Evolutionary conservation across 2,329 filamentous ascomycete genomes (phyloP).

Genomic region (Verticillium isaacii): DNA sequence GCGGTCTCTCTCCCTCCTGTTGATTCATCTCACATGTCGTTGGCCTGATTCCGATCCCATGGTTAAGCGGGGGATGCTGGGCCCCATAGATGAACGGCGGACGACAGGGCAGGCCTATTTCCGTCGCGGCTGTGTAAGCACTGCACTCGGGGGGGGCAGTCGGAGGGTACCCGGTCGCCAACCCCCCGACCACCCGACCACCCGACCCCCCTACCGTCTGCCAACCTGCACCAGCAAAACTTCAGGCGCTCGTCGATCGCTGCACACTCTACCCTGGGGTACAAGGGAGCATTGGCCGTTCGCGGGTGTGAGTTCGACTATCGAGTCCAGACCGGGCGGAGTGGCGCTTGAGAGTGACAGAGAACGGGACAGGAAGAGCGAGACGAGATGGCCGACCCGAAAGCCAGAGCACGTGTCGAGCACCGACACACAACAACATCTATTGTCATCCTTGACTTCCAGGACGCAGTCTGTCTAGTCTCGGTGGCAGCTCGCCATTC

Average conservation of each 20-base stretch:
- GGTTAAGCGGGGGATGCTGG: neutral
- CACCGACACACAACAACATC: too few relatives aligned
- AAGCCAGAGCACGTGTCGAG: too few relatives aligned
- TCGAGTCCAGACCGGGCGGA: neutral
- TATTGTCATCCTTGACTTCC: too few relatives aligned
- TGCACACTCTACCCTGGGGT: neutral
- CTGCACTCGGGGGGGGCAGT: neutral
- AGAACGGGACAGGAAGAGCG: too few relatives aligned
- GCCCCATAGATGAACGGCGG: neutral
- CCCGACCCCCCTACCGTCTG: neutral
- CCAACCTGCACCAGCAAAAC: neutral
- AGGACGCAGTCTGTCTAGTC: too few relatives aligned
- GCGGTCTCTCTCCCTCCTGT: neutral
- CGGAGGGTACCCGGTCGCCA: neutral
- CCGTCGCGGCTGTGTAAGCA: constrained; percentile 1
- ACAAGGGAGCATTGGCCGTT: neutral
- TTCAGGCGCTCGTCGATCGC: neutral
- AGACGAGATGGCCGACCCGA: too few relatives aligned
- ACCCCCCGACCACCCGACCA: neutral
- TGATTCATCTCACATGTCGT: neutral
- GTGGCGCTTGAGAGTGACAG: too few relatives aligned
- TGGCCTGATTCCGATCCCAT: neutral
- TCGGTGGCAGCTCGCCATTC: too few relatives aligned
- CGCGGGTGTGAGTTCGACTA: neutral
- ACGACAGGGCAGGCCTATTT: neutral